Conservation (phyloP, 768 basidiomycete species). For the Suillus subaureus region DNA sequence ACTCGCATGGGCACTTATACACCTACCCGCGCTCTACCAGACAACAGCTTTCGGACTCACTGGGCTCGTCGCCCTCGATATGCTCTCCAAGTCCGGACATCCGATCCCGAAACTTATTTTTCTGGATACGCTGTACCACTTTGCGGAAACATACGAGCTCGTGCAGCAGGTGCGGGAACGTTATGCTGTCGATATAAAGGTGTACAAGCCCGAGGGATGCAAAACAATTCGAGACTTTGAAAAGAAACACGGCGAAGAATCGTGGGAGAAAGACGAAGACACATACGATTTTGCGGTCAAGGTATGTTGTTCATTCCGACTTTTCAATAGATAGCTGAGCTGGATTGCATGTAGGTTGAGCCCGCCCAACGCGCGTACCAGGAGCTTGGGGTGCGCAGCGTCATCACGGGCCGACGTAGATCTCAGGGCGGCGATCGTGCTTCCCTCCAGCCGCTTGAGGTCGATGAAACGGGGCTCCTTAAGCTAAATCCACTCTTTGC, state of each 20-base stretch:
- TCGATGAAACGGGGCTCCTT: constrained; percentile 86
- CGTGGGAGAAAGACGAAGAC: constrained; percentile 90
- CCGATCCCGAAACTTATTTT: constrained; percentile 87
- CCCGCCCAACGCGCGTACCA: constrained; percentile 89
- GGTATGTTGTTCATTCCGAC: constrained; percentile 42
- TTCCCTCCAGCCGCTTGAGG: constrained; percentile 80
- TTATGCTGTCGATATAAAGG: constrained; percentile 73
- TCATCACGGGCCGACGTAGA: constrained; percentile 93
- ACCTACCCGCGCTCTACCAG: constrained; percentile 83
- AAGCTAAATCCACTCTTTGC: constrained; percentile 93
- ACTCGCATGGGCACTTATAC: constrained; percentile 79
- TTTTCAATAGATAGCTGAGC: background rate
- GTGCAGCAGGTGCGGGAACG: constrained; percentile 76
- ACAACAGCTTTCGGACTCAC: constrained; percentile 98
- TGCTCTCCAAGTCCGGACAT: constrained; percentile 68
- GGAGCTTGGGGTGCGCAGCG: constrained; percentile 73
- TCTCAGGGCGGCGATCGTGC: constrained; percentile 94
- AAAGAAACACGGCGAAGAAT: constrained; percentile 68
- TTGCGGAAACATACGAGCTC: constrained; percentile 88
- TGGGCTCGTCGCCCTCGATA: constrained; percentile 90
- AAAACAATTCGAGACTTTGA: constrained; percentile 75
- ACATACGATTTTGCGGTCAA: constrained; percentile 93
- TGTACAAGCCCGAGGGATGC: constrained; percentile 79
- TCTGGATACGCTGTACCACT: constrained; percentile 96
- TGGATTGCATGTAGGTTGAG: constrained; percentile 60